Conservation (phyloP, 805 yeast genomes). For the Metschnikowia borealis region DNA sequence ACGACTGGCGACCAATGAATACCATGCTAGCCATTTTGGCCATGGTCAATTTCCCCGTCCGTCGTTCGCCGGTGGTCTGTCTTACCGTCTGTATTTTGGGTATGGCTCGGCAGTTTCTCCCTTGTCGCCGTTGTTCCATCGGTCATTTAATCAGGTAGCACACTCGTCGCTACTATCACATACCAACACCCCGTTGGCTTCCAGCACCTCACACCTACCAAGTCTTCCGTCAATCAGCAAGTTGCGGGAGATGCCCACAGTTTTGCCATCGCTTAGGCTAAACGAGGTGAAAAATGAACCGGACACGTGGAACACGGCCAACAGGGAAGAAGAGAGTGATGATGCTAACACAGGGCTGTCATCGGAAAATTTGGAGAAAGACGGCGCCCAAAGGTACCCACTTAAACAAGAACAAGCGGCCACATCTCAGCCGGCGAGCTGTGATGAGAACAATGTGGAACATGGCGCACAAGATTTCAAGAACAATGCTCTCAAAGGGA, state of each 20-base stretch:
- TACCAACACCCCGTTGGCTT: background rate
- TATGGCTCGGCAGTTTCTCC: conserved; percentile 30
- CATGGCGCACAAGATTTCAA: background rate
- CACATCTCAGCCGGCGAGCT: background rate
- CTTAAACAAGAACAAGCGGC: background rate
- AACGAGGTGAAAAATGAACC: background rate
- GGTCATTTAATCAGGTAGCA: conserved; percentile 25
- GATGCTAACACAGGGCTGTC: background rate
- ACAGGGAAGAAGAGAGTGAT: background rate
- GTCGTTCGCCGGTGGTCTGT: background rate
- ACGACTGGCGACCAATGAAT: conserved; percentile 3
- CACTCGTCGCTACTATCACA: conserved; percentile 3
- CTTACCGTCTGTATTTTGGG: conserved; percentile 2
- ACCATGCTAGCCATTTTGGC: background rate
- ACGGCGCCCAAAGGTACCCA: background rate
- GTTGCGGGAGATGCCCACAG: background rate
- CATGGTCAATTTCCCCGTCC: background rate
- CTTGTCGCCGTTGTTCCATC: conserved; percentile 39
- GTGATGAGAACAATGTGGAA: background rate
- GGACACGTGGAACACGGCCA: no score
- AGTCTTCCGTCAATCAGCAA: background rate
- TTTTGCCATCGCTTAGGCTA: conserved; percentile 1
- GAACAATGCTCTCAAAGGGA: background rate
- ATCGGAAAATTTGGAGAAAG: background rate
- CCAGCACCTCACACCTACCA: background rate